A percentile compares a stretch with the other conserved stretches of the same genome.
phyloP scores from a whole-genome alignment of 2,329 filamentous ascomycete species.

The Calonectria leucothoes region DNA sequence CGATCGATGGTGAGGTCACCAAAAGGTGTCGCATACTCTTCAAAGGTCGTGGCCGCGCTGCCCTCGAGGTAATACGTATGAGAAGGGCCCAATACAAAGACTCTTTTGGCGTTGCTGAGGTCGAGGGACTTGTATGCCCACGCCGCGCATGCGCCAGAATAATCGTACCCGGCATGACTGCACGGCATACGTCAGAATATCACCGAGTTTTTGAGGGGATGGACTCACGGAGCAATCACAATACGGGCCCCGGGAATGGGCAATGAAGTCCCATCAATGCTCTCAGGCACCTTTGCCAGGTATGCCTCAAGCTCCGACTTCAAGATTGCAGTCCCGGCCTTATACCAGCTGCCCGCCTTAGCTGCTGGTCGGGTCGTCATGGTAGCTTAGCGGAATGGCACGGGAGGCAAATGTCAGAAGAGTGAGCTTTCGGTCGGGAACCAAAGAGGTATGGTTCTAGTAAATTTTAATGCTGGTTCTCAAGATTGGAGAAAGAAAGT shows the following conservation, averaged over 20 bases:
- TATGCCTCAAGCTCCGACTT: constrained; percentile 78
- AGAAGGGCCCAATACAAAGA: constrained; percentile 94
- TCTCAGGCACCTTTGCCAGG: constrained; percentile 76
- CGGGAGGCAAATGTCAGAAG: background rate
- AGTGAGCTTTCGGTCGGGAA: background rate
- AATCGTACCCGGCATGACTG: constrained; percentile 93
- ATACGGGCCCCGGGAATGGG: constrained; percentile 82
- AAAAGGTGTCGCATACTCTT: constrained; percentile 78
- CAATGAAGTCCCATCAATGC: constrained; percentile 67
- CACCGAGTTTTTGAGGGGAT: fast-evolving
- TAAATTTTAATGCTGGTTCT: background rate
- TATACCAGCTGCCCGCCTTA: constrained; percentile 93
- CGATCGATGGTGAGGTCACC: constrained; percentile 76
- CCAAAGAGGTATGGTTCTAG: background rate
- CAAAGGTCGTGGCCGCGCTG: constrained; percentile 80
- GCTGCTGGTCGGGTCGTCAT: constrained; percentile 63
- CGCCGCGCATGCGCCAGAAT: constrained; percentile 91
- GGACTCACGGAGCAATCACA: constrained; percentile 90
- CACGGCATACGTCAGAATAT: background rate
- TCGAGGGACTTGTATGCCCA: constrained; percentile 95
- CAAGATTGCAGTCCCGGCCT: constrained; percentile 68
- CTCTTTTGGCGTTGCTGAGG: constrained; percentile 81
- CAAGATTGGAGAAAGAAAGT: background rate
- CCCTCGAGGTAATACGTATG: constrained; percentile 86
- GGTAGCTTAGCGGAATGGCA: background rate